Base-by-base conservation (phyloP, 163 green algal species). In the Scenedesmus sp. region DNA sequence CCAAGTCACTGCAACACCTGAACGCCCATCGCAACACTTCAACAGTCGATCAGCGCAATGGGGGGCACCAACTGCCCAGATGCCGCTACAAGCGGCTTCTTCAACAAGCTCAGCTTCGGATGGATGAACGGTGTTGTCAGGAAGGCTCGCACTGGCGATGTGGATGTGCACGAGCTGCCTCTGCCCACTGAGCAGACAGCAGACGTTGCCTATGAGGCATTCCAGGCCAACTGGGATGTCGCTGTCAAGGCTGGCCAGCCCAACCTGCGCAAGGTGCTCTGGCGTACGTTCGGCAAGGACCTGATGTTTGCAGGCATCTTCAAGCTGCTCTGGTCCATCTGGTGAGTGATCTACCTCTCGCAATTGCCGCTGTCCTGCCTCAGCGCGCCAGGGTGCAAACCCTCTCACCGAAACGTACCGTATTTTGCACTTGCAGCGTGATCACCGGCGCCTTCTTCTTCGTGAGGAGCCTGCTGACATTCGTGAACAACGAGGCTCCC, bases 361-460 rank as follows among this genome's bases (percentile, higher is more conserved):
- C 34, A 46, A 46, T 46, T 46, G 34, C 34, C 34, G 34, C 34
- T 46, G 34, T 46, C 34, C 34, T 46, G 34, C 34, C 34, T 46
- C 34, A 46, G 34, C 34, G 34, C 34, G 34, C 34, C 34, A 46
- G 34, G 76, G 34, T n/a, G 76, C 34, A 3, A 84, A 59, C 3
- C 76, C 34, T 46, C 34, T 46, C 34, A 46, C 34, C 34, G 34
- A 64, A 15, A 64, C 5, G 5, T 79, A 18, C 64, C 12, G 64
- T 73, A n/a, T 4, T 64, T 52, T 79, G 5, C 79, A 5, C 52
- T n/a, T 79, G 84, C 84, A 89, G 84, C 56, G 86, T 90, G 64
- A 90, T 90, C 86, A 74, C 73, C 16, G 86, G 86, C 15, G 94
- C 94, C 85, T 96, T 95, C 93, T 96, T 92, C 94, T 96, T 96